A percentile compares a stretch with the other conserved stretches of the same genome.
phyloP scores from a whole-genome alignment of 345 rosid genomes.

The Hypericum androsaemum region DNA sequence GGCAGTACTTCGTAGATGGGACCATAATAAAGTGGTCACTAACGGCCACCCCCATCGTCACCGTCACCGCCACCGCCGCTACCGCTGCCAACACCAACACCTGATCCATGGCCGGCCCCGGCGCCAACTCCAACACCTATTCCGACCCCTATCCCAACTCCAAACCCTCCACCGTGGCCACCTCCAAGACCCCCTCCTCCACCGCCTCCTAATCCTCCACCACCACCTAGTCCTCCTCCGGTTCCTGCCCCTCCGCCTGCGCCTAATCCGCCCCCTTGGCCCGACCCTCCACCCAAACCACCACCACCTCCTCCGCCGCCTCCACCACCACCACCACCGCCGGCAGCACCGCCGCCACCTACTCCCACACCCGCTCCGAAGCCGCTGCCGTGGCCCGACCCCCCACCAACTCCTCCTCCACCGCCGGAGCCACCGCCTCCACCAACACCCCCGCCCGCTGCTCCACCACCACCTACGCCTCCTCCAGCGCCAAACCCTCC shows the following conservation, averaged over 20 bases:
- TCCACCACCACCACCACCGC: conserved; percentile 34
- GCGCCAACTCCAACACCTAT: too few species aligned
- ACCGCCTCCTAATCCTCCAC: too few species aligned
- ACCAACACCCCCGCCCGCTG: conserved; percentile 24
- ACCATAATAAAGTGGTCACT: too few species aligned
- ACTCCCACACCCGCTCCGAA: conserved; percentile 28
- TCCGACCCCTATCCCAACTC: too few species aligned
- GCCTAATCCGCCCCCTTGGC: conserved; percentile 31
- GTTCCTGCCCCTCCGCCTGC: conserved; percentile 23
- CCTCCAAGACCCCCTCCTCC: too few species aligned
- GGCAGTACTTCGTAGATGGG: too few species aligned
- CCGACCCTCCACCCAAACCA: conserved; percentile 34
- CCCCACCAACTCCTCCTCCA: conserved; percentile 43
- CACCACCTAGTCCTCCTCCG: conserved; percentile 19
- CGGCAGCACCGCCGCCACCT: conserved; percentile 22
- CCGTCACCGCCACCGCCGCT: too few species aligned
- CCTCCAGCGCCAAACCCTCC: conserved; percentile 34
- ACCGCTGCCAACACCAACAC: too few species aligned
- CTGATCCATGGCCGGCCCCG: too few species aligned
- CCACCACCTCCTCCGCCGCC: conserved; percentile 27
- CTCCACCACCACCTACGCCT: conserved; percentile 23
- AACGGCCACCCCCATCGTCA: too few species aligned
- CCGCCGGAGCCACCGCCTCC: conserved; percentile 35
- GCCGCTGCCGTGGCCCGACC: conserved; percentile 51
- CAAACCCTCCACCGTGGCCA: too few species aligned